Base-by-base conservation (phyloP, 352 stramenopile species). In the Globisporangium cederbergense region DNA sequence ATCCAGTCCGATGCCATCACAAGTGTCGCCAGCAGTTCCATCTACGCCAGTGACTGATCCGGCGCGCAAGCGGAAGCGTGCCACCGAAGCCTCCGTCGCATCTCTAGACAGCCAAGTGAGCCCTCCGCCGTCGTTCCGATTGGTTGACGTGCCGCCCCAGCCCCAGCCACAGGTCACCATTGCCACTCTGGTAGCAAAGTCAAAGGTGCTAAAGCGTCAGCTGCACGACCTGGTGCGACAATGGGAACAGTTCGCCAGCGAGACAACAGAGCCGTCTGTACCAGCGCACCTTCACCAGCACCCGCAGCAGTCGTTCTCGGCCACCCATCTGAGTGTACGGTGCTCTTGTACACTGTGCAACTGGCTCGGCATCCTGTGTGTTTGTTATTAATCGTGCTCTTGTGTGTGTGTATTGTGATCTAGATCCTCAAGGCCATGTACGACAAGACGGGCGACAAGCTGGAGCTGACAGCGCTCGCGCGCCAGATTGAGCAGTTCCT, bases 401-500 rank as follows among this genome's bases (percentile, higher is more conserved):
- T 28, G 25, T 28, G 25, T 28, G 25, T 28, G 25, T 28, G 25
- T 28, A 28, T 28, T 28, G 20, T n/a, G 38, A 14, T 55, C 22
- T 43, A 77, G 71, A 77, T 77, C 38, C 64, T 77, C 20, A 58
- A 55, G 4, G 66, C 50, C 43, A 65, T 77, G 71, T 75, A 77
- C 50, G 64, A 71, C 20, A 70, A 65, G 25, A 62, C 45, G 16
- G 42, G 62, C 2, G 58, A 65, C 8, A 63, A 62, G 36, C 25
- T 22, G 6, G 60, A 74, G 40, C 34, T 77, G 7, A 20, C 8
- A 0, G 54, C 66, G 11, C 53, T 74, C 25, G 25, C 28, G 8
- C 38, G 36, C 2, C 56, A 61, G 45, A 72, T 75, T 57, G 65
- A 77, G 25, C 64, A 75, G 18, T 77, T 77, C 46, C 62, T 77